These are phyloP conservation scores for Plantago lanceolata DNA, from an alignment of 305 asterid genomes.

Conservation along the genomic window DNA sequence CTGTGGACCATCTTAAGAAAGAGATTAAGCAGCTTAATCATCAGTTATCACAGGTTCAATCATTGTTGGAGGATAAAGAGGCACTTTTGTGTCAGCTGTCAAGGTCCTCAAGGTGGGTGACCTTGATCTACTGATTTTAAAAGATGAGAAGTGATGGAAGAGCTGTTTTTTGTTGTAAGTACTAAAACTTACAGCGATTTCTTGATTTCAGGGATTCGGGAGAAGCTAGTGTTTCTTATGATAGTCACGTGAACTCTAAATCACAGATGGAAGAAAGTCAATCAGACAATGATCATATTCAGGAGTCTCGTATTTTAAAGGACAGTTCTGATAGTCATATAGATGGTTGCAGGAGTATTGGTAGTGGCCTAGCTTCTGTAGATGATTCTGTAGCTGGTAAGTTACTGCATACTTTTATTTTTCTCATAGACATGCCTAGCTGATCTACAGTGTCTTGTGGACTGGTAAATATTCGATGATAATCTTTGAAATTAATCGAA, in stretches of 20 bases:
- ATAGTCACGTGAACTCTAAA: slow-evolving; percentile 29
- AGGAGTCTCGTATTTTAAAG: slow-evolving; percentile 38
- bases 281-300: slow-evolving; percentile 27
- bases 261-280: slow-evolving; percentile 36
- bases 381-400: slow-evolving; percentile 37
- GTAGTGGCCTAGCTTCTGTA: slow-evolving; percentile 26
- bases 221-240: slow-evolving; percentile 34
- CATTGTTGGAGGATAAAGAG: slow-evolving; percentile 70
- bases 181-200: slow-evolving; percentile 24
- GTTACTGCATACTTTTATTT: slow-evolving; percentile 16
- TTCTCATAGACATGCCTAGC: slow-evolving; percentile 9
- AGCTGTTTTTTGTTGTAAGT: neutral
- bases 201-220: slow-evolving; percentile 46
- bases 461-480: neutral
- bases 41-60: slow-evolving; percentile 67
- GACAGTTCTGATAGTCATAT: slow-evolving; percentile 27
- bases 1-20: slow-evolving; percentile 64
- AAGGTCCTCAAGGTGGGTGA: slow-evolving; percentile 47
- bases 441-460: neutral
- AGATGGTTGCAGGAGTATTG: slow-evolving; percentile 37
- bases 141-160: slow-evolving; percentile 1
- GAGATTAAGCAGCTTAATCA: slow-evolving; percentile 71
- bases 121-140: slow-evolving; percentile 18
- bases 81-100: slow-evolving; percentile 35
- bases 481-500: neutral